Base-by-base conservation (phyloP, 768 basidiomycete genomes). In the Leccinum subtestaceum region DNA sequence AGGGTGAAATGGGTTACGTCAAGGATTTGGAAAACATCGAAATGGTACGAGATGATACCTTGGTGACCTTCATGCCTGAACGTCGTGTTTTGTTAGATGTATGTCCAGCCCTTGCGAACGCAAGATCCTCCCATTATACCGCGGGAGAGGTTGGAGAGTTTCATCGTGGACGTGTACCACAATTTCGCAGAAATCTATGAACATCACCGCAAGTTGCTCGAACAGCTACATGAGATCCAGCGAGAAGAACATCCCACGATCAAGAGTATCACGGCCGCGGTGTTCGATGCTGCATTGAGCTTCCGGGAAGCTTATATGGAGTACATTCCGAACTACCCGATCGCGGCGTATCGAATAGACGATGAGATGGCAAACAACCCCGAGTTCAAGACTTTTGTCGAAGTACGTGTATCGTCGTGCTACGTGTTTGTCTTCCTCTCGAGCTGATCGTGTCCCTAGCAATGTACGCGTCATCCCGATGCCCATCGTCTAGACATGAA, bases 1-100 rank as follows among this genome's bases (percentile, higher is more conserved):
- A 96, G 72, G 91, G 91, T 62, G 94, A 97, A 72, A 96, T 96
- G 93, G 85, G 86, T 27, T 97, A 95, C 68, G 94, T 96, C 27
- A 91, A 87, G 65, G 94, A 97, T 77, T 74, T 97, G 59, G 91
- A 94, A 73, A 89, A 87, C 56, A 88, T 97, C 48, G 87, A 89
- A 60, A 78, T 78, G 60, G 93, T 94, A 65, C 15, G 70, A 52
- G 27, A 50, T 48, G 21, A 23, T 47, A 1, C 0, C 11, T 84
- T 68, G 10, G 29, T 43, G 25, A 21, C 15, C n/a, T 46, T 32
- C 40, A 43, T 11, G 12, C 19, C 51, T 63, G 31, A 68, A 13
- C 21, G 46, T 58, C 27, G 56, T 23, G 3, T 38, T 60, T 38
- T 52, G 58, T 32, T 60, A 95, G 91, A 88, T 97, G 74, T 97